Evolutionary conservation across 78 protist species (phyloP), one percentile per base, ranked within the genome.

Genomic region (Tieghemostelium lacteum): DNA sequence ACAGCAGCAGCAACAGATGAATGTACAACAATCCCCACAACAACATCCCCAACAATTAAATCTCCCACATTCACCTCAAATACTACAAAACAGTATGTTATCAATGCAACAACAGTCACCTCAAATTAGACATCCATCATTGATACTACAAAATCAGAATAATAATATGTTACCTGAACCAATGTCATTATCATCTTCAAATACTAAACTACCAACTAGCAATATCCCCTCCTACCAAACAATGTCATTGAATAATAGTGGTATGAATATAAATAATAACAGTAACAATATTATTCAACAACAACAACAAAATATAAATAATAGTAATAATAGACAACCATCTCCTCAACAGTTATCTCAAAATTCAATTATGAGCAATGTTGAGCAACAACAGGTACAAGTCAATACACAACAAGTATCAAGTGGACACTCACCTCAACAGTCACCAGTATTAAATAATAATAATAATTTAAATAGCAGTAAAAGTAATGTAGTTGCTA

Each of bases 1-100:
- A 36, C 52, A 74, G 54, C 69, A 72, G 37, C 75, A 45, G 26
- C 62, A 36, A 54, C 78, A 33, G 50, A 52, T 67, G 67, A 10
- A 34, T 12, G 26, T 62, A 63, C 24, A n/a, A 39, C 36, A 34
- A 5, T 42, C 12, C 0, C 85, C 55, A 39, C 85, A 36, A 20
- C 85, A 37, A 17, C 54, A 58, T n/a, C 45, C 19, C 6, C 78
- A 31, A 20, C 42, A 72, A 5, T 33, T 29, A 34, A 55, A 54
- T 20, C 87, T 64, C 64, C 86, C 0, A 37, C 62, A 34, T 20
- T 63, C 40, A 29, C 77, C n/a, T n/a, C 61, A 31, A 24, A 31
- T 28, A 62, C 16, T 31, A 62, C 49, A 7, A 62, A 33, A 10
- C 34, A 62, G n/a, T n/a, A n/a, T n/a, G 52, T 10, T 14, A 10